Evolutionary conservation across 164 flowering plant genomes (phyloP), one percentile per base, ranked within the genome.

Genomic region (Annona cherimola): DNA sequence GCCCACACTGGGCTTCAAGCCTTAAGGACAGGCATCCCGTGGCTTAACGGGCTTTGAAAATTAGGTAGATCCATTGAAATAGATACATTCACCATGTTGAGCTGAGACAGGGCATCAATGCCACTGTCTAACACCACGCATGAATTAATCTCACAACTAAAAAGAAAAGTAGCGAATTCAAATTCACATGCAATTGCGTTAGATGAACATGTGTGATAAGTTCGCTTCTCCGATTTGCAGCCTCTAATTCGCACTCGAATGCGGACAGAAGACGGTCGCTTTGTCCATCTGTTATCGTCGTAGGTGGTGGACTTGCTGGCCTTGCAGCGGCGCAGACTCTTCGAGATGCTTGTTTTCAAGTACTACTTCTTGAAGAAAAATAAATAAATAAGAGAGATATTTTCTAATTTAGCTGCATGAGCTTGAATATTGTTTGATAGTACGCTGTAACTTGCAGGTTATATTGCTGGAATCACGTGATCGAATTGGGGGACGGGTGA

Each of bases 231-330:
- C 20, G 63, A 72, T 69, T 73, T 77, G 69, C 72, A 91, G 91
- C 76, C 81, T 63, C 76, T 67, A 26, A 26, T 26, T 80, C 83
- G 77, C 80, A 73, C 76, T 82, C 92, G 66, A 79, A 72, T 71
- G 69, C 50, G 16, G 84, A 71, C 70, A 73, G 80, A 79, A 84
- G 78, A 74, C 78, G 69, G 50, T 64, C 79, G 1, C 19, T 71
- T 16, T 82, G 91, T 5, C 97, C 97, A 19, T 90, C 96, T 44
- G 97, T 89, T 6, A 85, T 94, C 39, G 90, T 94, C 68, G 86
- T 92, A 5, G 98, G 98, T 54, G 90, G 83, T 77, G 98, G 98
- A 4, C 77, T 92, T 66, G 90, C 93, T 18, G 98, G 98, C 73
- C 63, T 94, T 73, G 84, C 96, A 0, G 98, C 97, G 78, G 97